A percentile compares a stretch with the other conserved stretches of the same genome.
phyloP scores from a whole-genome alignment of 768 basidiomycete species.

The Lyophyllum atratum region DNA sequence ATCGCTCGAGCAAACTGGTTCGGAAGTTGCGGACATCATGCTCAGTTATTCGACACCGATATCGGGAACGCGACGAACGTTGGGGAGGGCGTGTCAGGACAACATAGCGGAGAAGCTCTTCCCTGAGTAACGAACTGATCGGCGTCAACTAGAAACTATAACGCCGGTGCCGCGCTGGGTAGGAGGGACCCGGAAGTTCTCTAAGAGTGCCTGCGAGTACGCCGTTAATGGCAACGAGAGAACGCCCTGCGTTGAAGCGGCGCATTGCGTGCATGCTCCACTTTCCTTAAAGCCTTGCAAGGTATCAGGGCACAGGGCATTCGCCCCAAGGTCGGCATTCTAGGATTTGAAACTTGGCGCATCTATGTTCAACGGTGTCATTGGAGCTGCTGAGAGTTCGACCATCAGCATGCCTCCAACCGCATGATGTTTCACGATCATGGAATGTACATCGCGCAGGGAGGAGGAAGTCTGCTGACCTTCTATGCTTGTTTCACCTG shows the following conservation, averaged over 20 bases:
- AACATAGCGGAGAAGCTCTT: neutral
- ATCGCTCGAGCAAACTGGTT: slow-evolving; percentile 6
- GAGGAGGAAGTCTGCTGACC: neutral
- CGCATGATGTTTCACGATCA: slow-evolving; percentile 4
- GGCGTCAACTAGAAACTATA: neutral
- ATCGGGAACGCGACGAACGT: neutral
- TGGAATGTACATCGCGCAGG: neutral
- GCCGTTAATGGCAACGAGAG: neutral
- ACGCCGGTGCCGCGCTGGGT: neutral
- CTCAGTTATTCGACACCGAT: neutral
- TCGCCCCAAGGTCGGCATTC: neutral
- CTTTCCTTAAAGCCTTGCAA: neutral
- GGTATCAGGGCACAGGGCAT: neutral
- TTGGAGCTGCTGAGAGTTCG: neutral
- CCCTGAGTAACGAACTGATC: slow-evolving; percentile 3
- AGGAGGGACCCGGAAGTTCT: neutral
- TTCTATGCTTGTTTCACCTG: neutral
- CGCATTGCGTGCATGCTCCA: neutral
- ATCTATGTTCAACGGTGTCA: neutral
- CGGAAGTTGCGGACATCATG: neutral
- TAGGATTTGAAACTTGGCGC: neutral
- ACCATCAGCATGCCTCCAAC: neutral
- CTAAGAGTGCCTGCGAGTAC: neutral
- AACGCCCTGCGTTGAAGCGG: neutral
- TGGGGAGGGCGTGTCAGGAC: neutral